Evolutionary conservation across 768 basidiomycete genomes (phyloP).

Genomic region (Gautieria morchelliformis): DNA sequence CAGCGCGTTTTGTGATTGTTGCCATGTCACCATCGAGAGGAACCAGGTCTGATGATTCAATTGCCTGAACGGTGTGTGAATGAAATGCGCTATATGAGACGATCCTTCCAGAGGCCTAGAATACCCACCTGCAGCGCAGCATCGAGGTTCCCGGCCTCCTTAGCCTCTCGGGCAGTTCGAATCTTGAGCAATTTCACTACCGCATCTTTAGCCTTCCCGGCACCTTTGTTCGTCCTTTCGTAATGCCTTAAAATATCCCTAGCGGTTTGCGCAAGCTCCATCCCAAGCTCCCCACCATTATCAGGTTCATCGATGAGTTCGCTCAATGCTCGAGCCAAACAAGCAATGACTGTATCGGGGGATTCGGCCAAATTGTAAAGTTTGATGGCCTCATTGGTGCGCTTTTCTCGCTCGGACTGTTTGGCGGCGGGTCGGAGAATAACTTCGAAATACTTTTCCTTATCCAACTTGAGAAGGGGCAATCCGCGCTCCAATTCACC

Average conservation of each 20-base stretch:
- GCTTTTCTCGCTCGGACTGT: constrained; percentile 75
- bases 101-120: not conserved
- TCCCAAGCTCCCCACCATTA: constrained; percentile 51
- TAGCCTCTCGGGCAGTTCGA: constrained; percentile 71
- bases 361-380: constrained; percentile 93
- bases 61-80: constrained; percentile 42
- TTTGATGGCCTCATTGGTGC: constrained; percentile 85
- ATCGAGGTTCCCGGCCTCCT: constrained; percentile 63
- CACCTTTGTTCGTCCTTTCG: constrained; percentile 63
- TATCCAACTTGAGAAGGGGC: constrained; percentile 62
- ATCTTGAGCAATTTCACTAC: constrained; percentile 69
- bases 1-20: constrained; percentile 75
- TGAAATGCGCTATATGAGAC: not conserved
- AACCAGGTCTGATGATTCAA: constrained; percentile 80
- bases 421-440: constrained; percentile 80
- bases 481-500: constrained; percentile 84
- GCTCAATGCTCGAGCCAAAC: constrained; percentile 81
- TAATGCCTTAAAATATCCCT: constrained; percentile 72
- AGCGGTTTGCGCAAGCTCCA: constrained; percentile 63
- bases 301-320: constrained; percentile 63
- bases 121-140: constrained; percentile 67
- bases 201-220: constrained; percentile 64
- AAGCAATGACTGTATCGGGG: constrained; percentile 77
- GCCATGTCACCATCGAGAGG: constrained; percentile 80
- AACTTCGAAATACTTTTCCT: constrained; percentile 62